phyloP scores from a whole-genome alignment of 352 stramenopile species.

The Salisapilia sapeloensis region DNA sequence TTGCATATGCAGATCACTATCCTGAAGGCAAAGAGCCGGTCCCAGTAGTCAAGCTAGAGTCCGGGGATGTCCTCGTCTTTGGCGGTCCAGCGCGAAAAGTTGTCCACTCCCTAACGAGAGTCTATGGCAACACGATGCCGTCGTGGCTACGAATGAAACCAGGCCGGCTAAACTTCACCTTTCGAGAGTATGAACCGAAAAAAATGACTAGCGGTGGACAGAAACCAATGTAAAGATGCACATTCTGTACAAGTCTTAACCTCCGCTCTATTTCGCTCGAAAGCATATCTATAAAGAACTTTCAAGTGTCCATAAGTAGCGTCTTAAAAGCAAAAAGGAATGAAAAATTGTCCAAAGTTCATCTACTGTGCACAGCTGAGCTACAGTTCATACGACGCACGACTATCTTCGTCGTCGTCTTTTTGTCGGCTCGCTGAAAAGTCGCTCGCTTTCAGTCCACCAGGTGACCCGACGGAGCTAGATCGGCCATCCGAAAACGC shows the following conservation, averaged over 20 bases:
- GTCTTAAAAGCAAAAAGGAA: too few relatives aligned
- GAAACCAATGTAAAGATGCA: too few relatives aligned
- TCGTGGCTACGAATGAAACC: conserved; percentile 34
- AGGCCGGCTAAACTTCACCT: conserved; percentile 52
- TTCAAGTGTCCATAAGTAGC: too few relatives aligned
- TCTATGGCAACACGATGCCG: conserved; percentile 35
- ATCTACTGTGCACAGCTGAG: too few relatives aligned
- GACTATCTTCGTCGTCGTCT: conserved; percentile 51
- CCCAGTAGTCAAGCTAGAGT: conserved; percentile 40
- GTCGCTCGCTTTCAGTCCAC: too few relatives aligned
- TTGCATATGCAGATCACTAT: conserved; percentile 53
- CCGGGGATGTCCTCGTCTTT: conserved; percentile 56
- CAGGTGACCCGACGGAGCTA: too few relatives aligned
- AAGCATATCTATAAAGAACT: too few relatives aligned
- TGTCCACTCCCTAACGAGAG: conserved; percentile 43
- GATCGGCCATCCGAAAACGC: conserved; percentile 42
- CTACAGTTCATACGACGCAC: conserved; percentile 72
- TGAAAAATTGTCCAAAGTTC: too few relatives aligned
- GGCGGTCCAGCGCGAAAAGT: conserved; percentile 32
- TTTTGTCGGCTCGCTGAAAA: conserved; percentile 38
- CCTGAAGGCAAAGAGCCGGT: conserved; percentile 19
- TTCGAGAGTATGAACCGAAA: conserved; percentile 37
- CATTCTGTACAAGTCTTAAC: too few relatives aligned
- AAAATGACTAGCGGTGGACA: too few relatives aligned
- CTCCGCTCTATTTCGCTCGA: too few relatives aligned